phyloP scores from a whole-genome alignment of 306 rosid species.

The Cucumis cinereus region DNA sequence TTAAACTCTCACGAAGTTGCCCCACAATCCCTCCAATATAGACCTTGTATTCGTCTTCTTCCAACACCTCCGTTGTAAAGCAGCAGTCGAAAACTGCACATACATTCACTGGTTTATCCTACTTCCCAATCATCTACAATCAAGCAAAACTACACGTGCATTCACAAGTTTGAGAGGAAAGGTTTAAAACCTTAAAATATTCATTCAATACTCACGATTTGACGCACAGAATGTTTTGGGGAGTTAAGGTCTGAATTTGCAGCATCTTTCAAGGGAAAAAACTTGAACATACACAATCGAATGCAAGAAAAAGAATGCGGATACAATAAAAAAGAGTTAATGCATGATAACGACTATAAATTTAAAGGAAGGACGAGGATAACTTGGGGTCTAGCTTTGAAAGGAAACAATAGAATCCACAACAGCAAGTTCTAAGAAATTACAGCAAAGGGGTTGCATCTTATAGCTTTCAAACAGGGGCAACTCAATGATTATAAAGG shows the following conservation, averaged over 20 bases:
- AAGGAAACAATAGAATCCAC: neutral
- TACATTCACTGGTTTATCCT: neutral
- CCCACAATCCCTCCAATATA: constrained; percentile 61
- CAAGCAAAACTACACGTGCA: neutral
- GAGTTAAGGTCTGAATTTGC: neutral
- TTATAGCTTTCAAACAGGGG: neutral
- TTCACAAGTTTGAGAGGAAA: neutral
- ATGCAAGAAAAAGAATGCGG: neutral
- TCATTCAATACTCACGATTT: neutral
- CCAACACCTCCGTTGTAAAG: constrained; percentile 76
- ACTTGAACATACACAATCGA: neutral
- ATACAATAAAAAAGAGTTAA: neutral
- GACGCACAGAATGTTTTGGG: neutral
- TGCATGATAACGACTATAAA: neutral
- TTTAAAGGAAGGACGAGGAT: neutral
- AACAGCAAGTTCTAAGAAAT: neutral
- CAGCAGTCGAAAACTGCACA: constrained; percentile 87
- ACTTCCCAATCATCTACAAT: neutral
- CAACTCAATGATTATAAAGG: neutral
- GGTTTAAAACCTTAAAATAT: neutral
- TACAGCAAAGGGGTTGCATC: neutral
- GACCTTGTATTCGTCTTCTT: constrained; percentile 56
- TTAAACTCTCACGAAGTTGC: constrained; percentile 57
- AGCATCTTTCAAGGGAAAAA: neutral
- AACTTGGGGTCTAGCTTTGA: neutral